Evolutionary conservation across 495 filamentous ascomycete species (phyloP).

Genomic region (Tuber brumale): DNA sequence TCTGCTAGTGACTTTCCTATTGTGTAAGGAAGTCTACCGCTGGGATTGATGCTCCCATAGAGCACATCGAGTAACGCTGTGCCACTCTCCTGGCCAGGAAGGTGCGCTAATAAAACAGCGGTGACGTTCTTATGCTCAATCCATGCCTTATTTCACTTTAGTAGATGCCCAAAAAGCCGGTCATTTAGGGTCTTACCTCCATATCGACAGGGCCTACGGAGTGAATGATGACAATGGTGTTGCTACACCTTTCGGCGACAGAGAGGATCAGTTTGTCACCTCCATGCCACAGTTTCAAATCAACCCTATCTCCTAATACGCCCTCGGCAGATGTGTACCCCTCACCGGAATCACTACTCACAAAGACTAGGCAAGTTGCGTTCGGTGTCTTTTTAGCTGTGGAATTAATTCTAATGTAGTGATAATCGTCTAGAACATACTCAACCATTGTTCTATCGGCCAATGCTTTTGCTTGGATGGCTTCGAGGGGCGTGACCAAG

Average conservation of each 20-base stretch:
- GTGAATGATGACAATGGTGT: conserved; percentile 77
- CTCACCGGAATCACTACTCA: conserved; percentile 57
- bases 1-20: conserved; percentile 73
- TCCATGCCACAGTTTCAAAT: conserved; percentile 69
- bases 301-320: conserved; percentile 73
- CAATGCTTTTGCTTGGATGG: conserved; percentile 66
- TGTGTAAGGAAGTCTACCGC: conserved; percentile 83
- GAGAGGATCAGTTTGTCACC: conserved; percentile 65
- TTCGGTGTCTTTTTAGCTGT: conserved; percentile 43
- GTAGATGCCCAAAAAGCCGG: not conserved
- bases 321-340: conserved; percentile 57
- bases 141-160: conserved; percentile 47
- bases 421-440: conserved; percentile 8
- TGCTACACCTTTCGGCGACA: conserved; percentile 67
- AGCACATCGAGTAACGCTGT: conserved; percentile 77
- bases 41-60: conserved; percentile 78
- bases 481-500: conserved; percentile 74
- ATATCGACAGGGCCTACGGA: conserved; percentile 80
- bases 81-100: conserved; percentile 87
- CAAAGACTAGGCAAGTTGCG: conserved; percentile 63
- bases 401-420: not conserved
- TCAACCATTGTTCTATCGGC: conserved; percentile 42
- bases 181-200: conserved; percentile 47
- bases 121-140: conserved; percentile 72
- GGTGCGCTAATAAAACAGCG: conserved; percentile 74